These are phyloP conservation scores for Leptographium galeiforme DNA, from an alignment of 2,329 filamentous ascomycete species.

Conservation along the genomic window DNA sequence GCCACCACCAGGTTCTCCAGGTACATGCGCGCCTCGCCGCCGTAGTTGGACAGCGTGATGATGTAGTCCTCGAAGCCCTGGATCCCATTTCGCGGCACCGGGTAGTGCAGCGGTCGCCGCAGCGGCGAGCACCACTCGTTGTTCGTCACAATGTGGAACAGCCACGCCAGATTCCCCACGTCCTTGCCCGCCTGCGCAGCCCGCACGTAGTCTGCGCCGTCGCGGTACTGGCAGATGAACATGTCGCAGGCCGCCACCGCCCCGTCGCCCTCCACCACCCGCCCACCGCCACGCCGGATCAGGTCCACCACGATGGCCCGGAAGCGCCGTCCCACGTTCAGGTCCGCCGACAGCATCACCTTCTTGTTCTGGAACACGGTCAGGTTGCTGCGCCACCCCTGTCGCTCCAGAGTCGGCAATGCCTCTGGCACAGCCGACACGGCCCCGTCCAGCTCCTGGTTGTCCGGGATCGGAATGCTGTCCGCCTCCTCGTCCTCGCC, in stretches of 20 bases:
- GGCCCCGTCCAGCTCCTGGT: constrained; percentile 53
- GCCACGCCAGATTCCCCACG: constrained; percentile 85
- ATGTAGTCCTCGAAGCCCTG: constrained; percentile 62
- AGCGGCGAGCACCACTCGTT: constrained; percentile 82
- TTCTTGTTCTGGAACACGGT: constrained; percentile 65
- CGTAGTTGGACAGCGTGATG: constrained; percentile 93
- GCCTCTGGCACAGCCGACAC: constrained; percentile 33
- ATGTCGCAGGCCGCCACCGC: constrained; percentile 61
- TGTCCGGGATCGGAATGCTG: constrained; percentile 30
- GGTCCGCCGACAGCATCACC: constrained; percentile 65
- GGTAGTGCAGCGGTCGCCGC: constrained; percentile 78
- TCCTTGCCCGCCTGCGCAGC: constrained; percentile 68
- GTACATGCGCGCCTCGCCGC: constrained; percentile 84
- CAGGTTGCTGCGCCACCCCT: constrained; percentile 33
- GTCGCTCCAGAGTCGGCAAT: constrained; percentile 23
- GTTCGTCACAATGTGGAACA: constrained; percentile 81
- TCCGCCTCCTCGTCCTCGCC: constrained; percentile 14
- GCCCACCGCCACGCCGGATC: constrained; percentile 58
- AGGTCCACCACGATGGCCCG: constrained; percentile 55
- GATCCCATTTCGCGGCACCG: constrained; percentile 62
- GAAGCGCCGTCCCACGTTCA: constrained; percentile 56
- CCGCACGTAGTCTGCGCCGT: constrained; percentile 61
- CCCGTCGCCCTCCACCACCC: constrained; percentile 35
- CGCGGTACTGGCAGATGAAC: constrained; percentile 77
- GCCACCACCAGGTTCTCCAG: constrained; percentile 83